Evolutionary conservation across 768 basidiomycete genomes (phyloP).

Genomic region (Pisolithus orientalis): DNA sequence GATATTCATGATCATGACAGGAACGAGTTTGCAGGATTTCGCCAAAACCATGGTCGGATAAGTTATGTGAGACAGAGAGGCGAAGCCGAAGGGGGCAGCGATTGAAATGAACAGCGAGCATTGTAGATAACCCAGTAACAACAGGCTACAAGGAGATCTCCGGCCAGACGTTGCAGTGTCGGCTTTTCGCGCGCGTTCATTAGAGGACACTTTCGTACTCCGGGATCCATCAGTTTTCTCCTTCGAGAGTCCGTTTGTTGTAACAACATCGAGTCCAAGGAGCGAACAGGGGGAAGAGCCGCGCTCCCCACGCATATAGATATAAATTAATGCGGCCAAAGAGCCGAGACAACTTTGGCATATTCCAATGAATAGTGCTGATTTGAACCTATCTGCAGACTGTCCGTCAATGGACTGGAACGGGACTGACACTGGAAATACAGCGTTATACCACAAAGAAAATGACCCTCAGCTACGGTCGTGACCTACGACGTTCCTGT

Average conservation of each 20-base stretch:
- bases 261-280: slow-evolving; percentile 49
- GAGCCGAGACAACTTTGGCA: slow-evolving; percentile 78
- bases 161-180: slow-evolving; percentile 21
- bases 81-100: slow-evolving; percentile 95
- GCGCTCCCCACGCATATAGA: slow-evolving; percentile 53
- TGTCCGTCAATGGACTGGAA: slow-evolving; percentile 64
- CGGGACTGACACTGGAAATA: slow-evolving; percentile 66
- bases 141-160: slow-evolving; percentile 34
- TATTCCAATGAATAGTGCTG: slow-evolving; percentile 78
- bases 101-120: slow-evolving; percentile 83
- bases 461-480: not conserved
- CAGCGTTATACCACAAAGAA: not conserved
- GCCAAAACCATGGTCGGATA: slow-evolving; percentile 99
- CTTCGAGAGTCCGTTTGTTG: too few species aligned
- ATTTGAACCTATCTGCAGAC: slow-evolving; percentile 70
- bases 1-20: slow-evolving; percentile 97
- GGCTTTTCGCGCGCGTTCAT: slow-evolving; percentile 24
- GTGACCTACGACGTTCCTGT: slow-evolving; percentile 79
- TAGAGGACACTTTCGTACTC: slow-evolving; percentile 31
- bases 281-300: slow-evolving; percentile 46
- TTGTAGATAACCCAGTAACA: slow-evolving; percentile 75
- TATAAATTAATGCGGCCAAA: slow-evolving; percentile 69
- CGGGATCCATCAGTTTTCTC: slow-evolving; percentile 17
- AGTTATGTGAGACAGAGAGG: slow-evolving; percentile 89
- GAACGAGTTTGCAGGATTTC: slow-evolving; percentile 98